Base-by-base conservation (phyloP, 441 rosid species). In the Adansonia gregorii region DNA sequence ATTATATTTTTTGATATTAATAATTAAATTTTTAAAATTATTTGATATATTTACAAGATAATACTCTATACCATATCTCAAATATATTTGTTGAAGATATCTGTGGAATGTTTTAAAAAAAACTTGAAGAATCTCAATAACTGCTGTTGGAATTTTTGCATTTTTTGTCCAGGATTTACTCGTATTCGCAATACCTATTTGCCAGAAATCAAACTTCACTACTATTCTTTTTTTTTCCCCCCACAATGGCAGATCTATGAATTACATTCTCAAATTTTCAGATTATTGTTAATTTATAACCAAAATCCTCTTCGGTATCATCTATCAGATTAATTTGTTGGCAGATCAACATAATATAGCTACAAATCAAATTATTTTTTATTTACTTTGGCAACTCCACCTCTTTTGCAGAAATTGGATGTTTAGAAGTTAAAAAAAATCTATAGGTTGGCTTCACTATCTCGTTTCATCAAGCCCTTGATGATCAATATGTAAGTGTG, bases 401-500 rank as follows among this genome's bases (percentile, higher is more conserved):
- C n/a, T 20, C 1, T 39, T 48, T 19, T 24, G 22, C 73, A 69
- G 71, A 67, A 43, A 43, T 46, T 67, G 14, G 67, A 27, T 24
- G 19, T 27, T 3, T 61, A 27, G 41, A 19, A 31, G 15, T 14
- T 61, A 11, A 14, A 43, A 61, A 27, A 61, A 12, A 11, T 27
- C 1, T 8, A 3, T 64, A 35, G 74, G 74, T 71, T 31, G 61
- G 63, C 27, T 71, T 31, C 27, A 11, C 60, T 52, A 10, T 9
- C 10, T 54, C 64, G 9, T 17, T 55, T 8, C 11, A n/a, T 59
- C 48, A 72, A 72, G 75, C 12, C 51, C 51, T 51, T 27, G 24
- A 70, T 27, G 24, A 70, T 35, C 63, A 54, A 31, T 39, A 72
- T 10, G 75, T 72, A 72, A 70, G 74, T 70, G 11, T 70, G 73